A percentile compares a stretch with the other conserved stretches of the same genome.
phyloP scores from a whole-genome alignment of 75 land plant genomes.

The Selaginella tamariscina region DNA sequence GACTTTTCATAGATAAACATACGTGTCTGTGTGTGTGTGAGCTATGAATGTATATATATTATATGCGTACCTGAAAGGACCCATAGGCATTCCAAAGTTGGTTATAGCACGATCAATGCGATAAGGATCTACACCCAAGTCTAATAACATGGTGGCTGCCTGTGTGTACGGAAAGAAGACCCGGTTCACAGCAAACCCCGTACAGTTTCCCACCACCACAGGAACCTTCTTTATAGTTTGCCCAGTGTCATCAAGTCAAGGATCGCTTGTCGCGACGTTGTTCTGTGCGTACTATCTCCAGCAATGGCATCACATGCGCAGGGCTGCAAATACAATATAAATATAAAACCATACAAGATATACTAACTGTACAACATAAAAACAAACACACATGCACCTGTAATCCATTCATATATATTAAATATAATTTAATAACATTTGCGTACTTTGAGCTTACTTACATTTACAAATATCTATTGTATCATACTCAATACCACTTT shows the following conservation, averaged over 20 bases:
- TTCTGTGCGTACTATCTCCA: constrained; percentile 88
- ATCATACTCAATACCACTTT: too few species aligned
- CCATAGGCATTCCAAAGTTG: constrained; percentile 87
- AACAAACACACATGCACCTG: too few species aligned
- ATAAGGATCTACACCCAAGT: constrained; percentile 77
- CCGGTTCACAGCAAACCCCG: constrained; percentile 79
- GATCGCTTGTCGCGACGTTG: constrained; percentile 72
- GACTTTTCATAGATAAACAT: too few species aligned
- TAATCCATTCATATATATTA: too few species aligned
- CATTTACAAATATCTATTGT: too few species aligned
- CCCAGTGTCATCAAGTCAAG: constrained; percentile 65
- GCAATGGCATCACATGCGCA: constrained; percentile 86
- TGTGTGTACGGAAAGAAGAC: constrained; percentile 82
- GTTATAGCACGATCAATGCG: constrained; percentile 50
- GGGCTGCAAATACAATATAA: constrained; percentile 52
- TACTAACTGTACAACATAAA: too few species aligned
- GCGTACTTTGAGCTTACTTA: too few species aligned
- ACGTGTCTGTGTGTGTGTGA: too few species aligned
- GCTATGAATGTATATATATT: too few species aligned
- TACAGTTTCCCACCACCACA: constrained; percentile 73
- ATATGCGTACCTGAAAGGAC: constrained; percentile 72
- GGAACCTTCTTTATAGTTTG: constrained; percentile 61
- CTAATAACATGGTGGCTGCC: constrained; percentile 48
- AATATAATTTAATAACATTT: neutral
- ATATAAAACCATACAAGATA: too few species aligned